A percentile compares a stretch with the other conserved stretches of the same genome.
These are phyloP conservation scores for Fusarium burgessii DNA, from an alignment of 2,329 filamentous ascomycete genomes.

Conservation along the genomic window DNA sequence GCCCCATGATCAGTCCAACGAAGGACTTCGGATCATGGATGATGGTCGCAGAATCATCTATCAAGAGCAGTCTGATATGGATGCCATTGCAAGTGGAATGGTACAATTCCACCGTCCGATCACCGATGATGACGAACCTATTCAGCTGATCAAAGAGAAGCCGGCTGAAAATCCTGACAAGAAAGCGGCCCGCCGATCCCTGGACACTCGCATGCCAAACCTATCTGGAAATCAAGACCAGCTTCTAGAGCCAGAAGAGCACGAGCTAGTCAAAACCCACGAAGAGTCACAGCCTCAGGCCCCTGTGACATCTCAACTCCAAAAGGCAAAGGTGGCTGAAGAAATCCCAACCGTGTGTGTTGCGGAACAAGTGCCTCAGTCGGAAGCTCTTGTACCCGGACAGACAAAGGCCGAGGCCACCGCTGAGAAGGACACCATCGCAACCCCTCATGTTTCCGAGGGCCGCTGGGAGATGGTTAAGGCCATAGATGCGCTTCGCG, in stretches of 20 bases:
- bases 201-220: slow-evolving; percentile 39
- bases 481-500: slow-evolving; percentile 11
- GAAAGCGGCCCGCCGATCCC: slow-evolving; percentile 19
- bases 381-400: neutral
- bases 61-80: slow-evolving; percentile 43
- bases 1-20: slow-evolving; percentile 44
- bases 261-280: neutral
- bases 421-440: neutral
- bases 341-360: slow-evolving; percentile 3
- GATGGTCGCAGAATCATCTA: slow-evolving; percentile 47
- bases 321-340: neutral
- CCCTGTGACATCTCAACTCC: neutral
- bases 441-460: slow-evolving; percentile 10
- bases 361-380: neutral
- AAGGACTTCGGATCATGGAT: slow-evolving; percentile 45
- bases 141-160: slow-evolving; percentile 40
- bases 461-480: slow-evolving; percentile 33
- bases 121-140: slow-evolving; percentile 39
- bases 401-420: slow-evolving; percentile 3
- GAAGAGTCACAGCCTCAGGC: slow-evolving; percentile 8
- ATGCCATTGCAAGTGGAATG: slow-evolving; percentile 41
- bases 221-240: slow-evolving; percentile 27
- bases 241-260: neutral
- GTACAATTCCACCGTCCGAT: slow-evolving; percentile 42
- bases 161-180: slow-evolving; percentile 17